These are phyloP conservation scores for Linnemannia hyalina DNA, from an alignment of 192 early-diverging fungal species.

Conservation along the genomic window DNA sequence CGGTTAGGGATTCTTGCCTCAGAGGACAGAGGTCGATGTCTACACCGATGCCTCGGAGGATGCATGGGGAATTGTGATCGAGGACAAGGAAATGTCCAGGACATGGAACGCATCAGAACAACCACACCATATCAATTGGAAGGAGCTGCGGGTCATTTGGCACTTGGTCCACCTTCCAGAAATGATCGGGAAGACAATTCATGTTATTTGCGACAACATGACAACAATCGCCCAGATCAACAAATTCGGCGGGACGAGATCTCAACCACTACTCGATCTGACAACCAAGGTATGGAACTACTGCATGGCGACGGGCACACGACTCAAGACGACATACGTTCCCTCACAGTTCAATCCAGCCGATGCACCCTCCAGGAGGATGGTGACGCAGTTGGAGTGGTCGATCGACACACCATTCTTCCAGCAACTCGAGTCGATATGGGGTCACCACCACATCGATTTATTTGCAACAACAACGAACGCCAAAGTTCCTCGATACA, in stretches of 20 bases:
- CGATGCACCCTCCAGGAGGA: slow-evolving; percentile 21
- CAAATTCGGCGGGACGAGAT: slow-evolving; percentile 35
- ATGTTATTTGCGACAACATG: slow-evolving; percentile 33
- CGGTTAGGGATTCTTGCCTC: too few relatives aligned
- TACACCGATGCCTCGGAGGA: too few relatives aligned
- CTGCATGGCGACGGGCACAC: too few relatives aligned
- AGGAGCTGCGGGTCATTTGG: too few relatives aligned
- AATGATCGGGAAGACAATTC: background rate
- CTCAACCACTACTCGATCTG: slow-evolving; percentile 7
- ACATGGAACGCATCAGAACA: too few relatives aligned
- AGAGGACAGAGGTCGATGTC: too few relatives aligned
- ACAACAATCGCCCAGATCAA: slow-evolving; percentile 37
- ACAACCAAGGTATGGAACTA: background rate
- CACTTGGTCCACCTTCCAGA: too few relatives aligned
- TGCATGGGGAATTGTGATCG: too few relatives aligned
- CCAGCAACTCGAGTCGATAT: slow-evolving; percentile 2
- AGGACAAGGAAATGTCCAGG: too few relatives aligned
- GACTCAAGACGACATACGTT: slow-evolving; percentile 25
- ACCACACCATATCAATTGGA: too few relatives aligned
- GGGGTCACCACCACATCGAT: slow-evolving; percentile 18
- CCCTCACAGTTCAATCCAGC: slow-evolving; percentile 44
- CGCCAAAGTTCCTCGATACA: too few relatives aligned
- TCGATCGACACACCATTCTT: slow-evolving; percentile 15
- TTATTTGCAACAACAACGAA: slow-evolving; percentile 25
- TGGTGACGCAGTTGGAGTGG: slow-evolving; percentile 28